Evolutionary conservation across 768 basidiomycete species (phyloP).

Genomic region (Pleurotus eryngii): DNA sequence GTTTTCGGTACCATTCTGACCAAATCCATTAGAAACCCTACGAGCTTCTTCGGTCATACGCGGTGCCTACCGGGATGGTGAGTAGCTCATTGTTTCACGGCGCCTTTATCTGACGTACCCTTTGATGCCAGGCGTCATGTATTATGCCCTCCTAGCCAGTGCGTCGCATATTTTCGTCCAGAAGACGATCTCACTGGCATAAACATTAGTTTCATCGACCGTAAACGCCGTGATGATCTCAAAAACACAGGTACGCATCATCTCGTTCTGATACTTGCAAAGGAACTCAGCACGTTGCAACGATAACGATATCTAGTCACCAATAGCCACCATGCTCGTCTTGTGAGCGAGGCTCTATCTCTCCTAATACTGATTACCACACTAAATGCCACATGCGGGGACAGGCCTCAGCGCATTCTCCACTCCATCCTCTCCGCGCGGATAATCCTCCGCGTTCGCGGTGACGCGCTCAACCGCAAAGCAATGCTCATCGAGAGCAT

Average conservation of each 20-base stretch:
- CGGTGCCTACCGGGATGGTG: no score
- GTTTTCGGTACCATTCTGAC: neutral
- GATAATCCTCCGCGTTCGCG: neutral
- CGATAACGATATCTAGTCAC: neutral
- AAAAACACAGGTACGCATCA: no score
- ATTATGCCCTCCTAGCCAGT: neutral
- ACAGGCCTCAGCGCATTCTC: neutral
- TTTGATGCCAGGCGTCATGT: neutral
- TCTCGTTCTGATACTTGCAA: no score
- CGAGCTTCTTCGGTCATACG: no score
- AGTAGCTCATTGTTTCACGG: neutral
- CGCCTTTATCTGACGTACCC: neutral
- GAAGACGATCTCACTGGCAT: no score
- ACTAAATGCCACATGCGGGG: neutral
- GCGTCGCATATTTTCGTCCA: no score
- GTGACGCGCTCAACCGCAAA: neutral
- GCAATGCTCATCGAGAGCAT: neutral
- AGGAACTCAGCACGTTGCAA: no score
- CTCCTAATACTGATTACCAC: neutral
- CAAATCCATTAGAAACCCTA: neutral
- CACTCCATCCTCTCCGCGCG: conserved; percentile 3
- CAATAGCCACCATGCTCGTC: neutral
- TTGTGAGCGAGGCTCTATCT: neutral
- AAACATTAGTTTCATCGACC: no score
- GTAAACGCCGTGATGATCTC: no score